Percentiles rank a stretch among this genome's conserved stretches.
phyloP scores from a whole-genome alignment of 805 yeast species.

The Candida incommunis region DNA sequence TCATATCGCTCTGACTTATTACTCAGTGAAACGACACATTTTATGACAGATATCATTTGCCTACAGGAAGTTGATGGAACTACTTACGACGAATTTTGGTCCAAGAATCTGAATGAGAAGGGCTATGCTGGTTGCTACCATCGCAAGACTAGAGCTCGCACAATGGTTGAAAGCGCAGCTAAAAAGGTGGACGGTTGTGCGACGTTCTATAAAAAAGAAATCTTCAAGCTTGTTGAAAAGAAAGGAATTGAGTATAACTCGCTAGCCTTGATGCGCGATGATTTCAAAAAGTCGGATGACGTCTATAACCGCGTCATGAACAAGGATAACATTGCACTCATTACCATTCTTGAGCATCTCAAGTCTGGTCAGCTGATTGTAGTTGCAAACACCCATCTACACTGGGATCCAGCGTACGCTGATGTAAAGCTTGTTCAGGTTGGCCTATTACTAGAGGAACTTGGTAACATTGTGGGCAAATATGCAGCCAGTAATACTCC shows the following conservation, averaged over 20 bases:
- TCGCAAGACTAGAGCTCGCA: constrained; percentile 83
- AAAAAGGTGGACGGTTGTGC: constrained; percentile 97
- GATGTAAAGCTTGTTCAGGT: constrained; percentile 96
- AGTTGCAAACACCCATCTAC: constrained; percentile 84
- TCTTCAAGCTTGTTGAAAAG: constrained; percentile 58
- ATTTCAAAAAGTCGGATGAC: constrained; percentile 85
- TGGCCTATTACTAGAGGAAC: constrained; percentile 78
- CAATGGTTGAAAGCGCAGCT: constrained; percentile 69
- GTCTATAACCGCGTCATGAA: constrained; percentile 91
- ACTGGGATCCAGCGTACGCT: constrained; percentile 94
- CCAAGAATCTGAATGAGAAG: constrained; percentile 49
- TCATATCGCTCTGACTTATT: constrained; percentile 69
- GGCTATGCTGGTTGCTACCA: constrained; percentile 78
- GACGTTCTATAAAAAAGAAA: constrained; percentile 59
- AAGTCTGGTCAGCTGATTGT: constrained; percentile 59
- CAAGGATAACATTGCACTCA: constrained; percentile 83
- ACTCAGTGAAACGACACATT: constrained; percentile 53
- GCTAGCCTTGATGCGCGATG: constrained; percentile 34
- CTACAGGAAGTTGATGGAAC: constrained; percentile 90
- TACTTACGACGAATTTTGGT: constrained; percentile 78
- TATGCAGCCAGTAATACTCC: constrained; percentile 17
- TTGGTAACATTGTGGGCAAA: constrained; percentile 50
- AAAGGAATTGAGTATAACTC: constrained; percentile 67
- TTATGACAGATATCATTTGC: constrained; percentile 67
- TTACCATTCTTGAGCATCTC: constrained; percentile 58